phyloP scores from a whole-genome alignment of 1,284 basidiomycete genomes.

The Boletellus deceptivus region DNA sequence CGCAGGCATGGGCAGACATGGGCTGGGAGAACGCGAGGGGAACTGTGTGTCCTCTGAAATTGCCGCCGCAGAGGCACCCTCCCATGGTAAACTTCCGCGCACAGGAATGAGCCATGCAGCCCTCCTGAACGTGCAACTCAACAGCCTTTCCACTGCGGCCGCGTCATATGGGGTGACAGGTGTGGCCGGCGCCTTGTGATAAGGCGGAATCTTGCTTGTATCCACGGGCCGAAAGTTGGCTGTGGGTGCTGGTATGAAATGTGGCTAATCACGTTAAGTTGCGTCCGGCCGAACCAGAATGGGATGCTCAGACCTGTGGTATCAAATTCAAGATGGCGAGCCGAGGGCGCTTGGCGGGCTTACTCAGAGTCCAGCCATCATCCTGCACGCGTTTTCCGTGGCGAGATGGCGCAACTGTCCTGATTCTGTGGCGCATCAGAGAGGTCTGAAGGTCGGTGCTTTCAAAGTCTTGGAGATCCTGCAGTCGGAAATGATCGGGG shows the following conservation, averaged over 20 bases:
- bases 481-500: constrained; percentile 35
- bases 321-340: constrained; percentile 23
- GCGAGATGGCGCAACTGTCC: background rate
- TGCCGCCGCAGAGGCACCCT: constrained; percentile 43
- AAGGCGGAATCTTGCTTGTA: constrained; percentile 21
- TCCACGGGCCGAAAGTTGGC: constrained; percentile 18
- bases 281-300: background rate
- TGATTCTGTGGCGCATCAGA: background rate
- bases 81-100: constrained; percentile 54
- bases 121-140: constrained; percentile 39
- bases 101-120: constrained; percentile 64
- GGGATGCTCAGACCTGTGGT: constrained; percentile 26
- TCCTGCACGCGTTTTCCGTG: constrained; percentile 21
- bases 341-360: constrained; percentile 19
- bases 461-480: constrained; percentile 45
- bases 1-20: constrained; percentile 17
- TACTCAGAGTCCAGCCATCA: background rate
- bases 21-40: constrained; percentile 14
- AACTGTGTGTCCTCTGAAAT: constrained; percentile 33
- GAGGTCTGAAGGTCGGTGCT: constrained; percentile 22
- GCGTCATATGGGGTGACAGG: constrained; percentile 45
- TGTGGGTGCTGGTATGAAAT: constrained; percentile 27
- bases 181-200: constrained; percentile 29
- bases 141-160: constrained; percentile 28
- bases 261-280: constrained; percentile 26